Evolutionary conservation across 139 green algal species (phyloP), one percentile per base, ranked within the genome.

Genomic region (Microglena sp.): DNA sequence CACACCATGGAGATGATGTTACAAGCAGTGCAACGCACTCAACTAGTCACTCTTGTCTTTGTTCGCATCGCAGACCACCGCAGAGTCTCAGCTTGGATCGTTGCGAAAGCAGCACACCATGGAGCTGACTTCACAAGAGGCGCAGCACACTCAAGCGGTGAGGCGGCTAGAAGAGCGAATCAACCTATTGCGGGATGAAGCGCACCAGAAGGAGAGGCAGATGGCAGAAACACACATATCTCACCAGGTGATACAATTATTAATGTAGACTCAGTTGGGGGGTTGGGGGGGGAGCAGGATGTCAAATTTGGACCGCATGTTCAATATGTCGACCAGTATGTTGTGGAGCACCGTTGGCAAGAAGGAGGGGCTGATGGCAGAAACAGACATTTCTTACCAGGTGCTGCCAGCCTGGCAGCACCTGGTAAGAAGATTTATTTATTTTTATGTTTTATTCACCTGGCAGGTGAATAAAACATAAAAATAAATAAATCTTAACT

Each of bases 221-320:
- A 26, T 72, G 4, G 66, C 66, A 2, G 66, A 72, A 27, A 44
- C 67, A 22, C 66, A 72, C 30, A 67, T 72, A 3, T 60, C 56
- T 1, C 44, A 72, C 31, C 66, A 72, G 66, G 66, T 71, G 45
- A 61, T 33, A 53, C n/a, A n/a, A n/a, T n/a, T n/a, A n/a, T n/a
- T n/a, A n/a, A n/a, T n/a, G n/a, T n/a, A n/a, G n/a, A n/a, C n/a
- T n/a, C n/a, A n/a, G n/a, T n/a, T n/a, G n/a, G n/a, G n/a, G n/a
- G n/a, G n/a, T n/a, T n/a, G n/a, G n/a, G n/a, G n/a, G n/a, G n/a
- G n/a, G n/a, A n/a, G n/a, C n/a, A n/a, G n/a, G n/a, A n/a, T n/a
- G n/a, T n/a, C n/a, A n/a, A n/a, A n/a, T n/a, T n/a, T n/a, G n/a
- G n/a, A n/a, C n/a, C n/a, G n/a, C n/a, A n/a, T n/a, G n/a, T n/a